Percentiles rank a stretch among this genome's conserved stretches.
Evolutionary conservation across 768 basidiomycete species (phyloP).

Genomic region (Clitopilus passeckerianus): DNA sequence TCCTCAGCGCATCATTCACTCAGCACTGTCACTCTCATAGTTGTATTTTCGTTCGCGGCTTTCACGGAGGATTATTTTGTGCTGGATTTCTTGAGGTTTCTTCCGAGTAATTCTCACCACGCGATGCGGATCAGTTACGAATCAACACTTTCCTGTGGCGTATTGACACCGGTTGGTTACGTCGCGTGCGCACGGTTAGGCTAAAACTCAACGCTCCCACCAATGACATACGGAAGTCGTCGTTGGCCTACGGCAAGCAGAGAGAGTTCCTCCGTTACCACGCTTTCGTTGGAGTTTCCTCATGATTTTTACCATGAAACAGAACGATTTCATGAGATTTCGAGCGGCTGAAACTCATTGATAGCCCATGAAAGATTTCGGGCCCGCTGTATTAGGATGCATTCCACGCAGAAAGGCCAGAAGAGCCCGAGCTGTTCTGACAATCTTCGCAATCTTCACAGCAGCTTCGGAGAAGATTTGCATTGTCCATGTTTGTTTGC

Average conservation of each 20-base stretch:
- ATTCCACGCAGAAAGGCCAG: not conserved
- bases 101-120: not conserved
- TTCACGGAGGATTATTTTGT: not conserved
- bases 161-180: not conserved
- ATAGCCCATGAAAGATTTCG: not conserved
- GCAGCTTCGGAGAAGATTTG: not conserved
- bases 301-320: not conserved
- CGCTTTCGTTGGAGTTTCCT: not conserved
- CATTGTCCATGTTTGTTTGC: not conserved
- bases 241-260: not conserved
- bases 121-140: not conserved
- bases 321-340: not conserved
- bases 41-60: not conserved
- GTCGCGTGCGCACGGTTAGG: not conserved
- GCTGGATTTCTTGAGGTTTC: not conserved
- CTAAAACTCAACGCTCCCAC: not conserved
- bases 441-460: not conserved
- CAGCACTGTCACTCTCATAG: not conserved
- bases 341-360: too few relatives aligned
- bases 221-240: constrained; percentile 4
- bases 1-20: not conserved
- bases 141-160: not conserved
- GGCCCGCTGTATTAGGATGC: not conserved
- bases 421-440: not conserved
- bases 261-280: not conserved